Conservation (phyloP, 2,329 filamentous ascomycete species). For the Penicillium carneum region DNA sequence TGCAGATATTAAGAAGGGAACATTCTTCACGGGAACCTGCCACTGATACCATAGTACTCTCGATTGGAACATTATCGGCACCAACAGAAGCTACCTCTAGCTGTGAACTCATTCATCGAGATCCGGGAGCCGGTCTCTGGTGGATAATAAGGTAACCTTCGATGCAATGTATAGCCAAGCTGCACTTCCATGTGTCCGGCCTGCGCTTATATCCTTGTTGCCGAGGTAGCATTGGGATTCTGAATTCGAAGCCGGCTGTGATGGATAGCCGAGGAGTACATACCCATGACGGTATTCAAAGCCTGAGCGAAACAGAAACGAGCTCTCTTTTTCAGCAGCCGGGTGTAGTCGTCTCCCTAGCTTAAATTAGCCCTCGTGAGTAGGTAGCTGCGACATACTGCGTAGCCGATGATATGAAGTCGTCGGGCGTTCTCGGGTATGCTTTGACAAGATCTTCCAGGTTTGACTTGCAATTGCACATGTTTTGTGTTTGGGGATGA, state of each 20-base stretch:
- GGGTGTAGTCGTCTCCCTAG: neutral
- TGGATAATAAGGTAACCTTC: neutral
- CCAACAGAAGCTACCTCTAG: neutral
- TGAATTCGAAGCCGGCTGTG: neutral
- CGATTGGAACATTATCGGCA: neutral
- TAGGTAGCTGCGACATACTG: neutral
- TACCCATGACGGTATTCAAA: neutral
- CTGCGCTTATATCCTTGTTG: neutral
- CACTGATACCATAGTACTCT: slow-evolving; percentile 9
- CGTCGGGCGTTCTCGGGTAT: too few species aligned
- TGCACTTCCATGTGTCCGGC: too few species aligned
- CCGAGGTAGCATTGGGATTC: neutral
- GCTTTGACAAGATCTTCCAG: neutral
- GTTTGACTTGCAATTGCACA: neutral
- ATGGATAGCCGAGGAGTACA: neutral
- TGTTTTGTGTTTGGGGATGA: neutral
- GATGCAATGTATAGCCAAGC: neutral
- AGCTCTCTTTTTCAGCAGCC: neutral
- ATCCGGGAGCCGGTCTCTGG: too few species aligned
- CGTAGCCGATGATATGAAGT: neutral
- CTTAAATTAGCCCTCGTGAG: neutral
- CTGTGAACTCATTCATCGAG: neutral
- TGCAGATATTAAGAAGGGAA: neutral
- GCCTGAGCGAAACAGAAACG: neutral
- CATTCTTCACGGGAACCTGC: slow-evolving; percentile 14